phyloP scores from a whole-genome alignment of 495 filamentous ascomycete genomes.

The Hypoxylon fragiforme region DNA sequence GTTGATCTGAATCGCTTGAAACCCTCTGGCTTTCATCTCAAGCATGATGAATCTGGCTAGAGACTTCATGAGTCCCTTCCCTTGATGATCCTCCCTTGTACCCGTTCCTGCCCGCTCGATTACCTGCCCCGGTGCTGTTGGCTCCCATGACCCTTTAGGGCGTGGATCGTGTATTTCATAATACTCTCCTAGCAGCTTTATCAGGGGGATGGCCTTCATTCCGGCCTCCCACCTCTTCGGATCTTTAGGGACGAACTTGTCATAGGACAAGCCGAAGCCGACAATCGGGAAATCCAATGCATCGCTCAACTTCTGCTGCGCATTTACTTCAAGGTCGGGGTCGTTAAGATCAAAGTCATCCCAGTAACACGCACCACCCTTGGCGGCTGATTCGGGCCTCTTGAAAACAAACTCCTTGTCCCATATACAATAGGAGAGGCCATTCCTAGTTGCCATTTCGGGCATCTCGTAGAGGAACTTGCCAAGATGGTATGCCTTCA shows the following conservation, averaged over 20 bases:
- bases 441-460: constrained; percentile 36
- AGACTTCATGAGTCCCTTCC: constrained; percentile 20
- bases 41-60: constrained; percentile 29
- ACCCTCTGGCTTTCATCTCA: constrained; percentile 30
- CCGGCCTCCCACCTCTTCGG: constrained; percentile 18
- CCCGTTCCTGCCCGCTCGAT: constrained; percentile 23
- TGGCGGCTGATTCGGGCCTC: constrained; percentile 40
- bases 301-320: constrained; percentile 14
- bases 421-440: constrained; percentile 50
- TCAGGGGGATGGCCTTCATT: constrained; percentile 11
- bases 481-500: constrained; percentile 14
- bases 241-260: constrained; percentile 20
- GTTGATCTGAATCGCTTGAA: constrained; percentile 28
- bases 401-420: constrained; percentile 52
- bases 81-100: constrained; percentile 14
- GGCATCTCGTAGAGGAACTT: constrained; percentile 27
- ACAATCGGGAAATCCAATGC: constrained; percentile 32
- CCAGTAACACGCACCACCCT: constrained; percentile 49
- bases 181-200: constrained; percentile 11
- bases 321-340: constrained; percentile 17
- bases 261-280: constrained; percentile 23
- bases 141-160: constrained; percentile 21
- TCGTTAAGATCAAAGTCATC: constrained; percentile 34
- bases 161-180: constrained; percentile 22
- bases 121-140: constrained; percentile 25